Evolutionary conservation across 2,329 filamentous ascomycete genomes (phyloP), one percentile per base, ranked within the genome.

Genomic region (Colletotrichum abscissum): DNA sequence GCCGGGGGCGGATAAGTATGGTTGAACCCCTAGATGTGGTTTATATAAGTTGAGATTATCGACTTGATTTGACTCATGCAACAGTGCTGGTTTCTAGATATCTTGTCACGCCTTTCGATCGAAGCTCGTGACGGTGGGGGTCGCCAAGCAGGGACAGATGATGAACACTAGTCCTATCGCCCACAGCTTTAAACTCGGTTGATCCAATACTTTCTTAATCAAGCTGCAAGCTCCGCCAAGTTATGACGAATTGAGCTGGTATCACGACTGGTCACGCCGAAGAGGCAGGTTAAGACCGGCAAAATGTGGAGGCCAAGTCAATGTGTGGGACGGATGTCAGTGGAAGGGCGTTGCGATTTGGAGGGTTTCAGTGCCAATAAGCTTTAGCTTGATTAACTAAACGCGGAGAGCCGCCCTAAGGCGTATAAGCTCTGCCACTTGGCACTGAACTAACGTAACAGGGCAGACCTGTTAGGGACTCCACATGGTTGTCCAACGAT

Each of bases 41-140:
- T 19, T 2, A 22, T 56, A 35, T 69, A 54, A 35, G 42, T 26
- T 22, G 19, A 52, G 2, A 19, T 19, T 24, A 16, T 33, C 26
- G 8, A 30, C n/a, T 12, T 33, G 42, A 42, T 2, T 70, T 71
- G 67, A 71, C 71, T 73, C 56, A 71, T 56, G 28, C 57, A 19
- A 64, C 56, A 56, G 57, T 57, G 26, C 22, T 46, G 11, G 11
- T 54, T 16, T 22, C 35, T 19, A 12, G 35, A 24, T 26, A 19
- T 22, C 30, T 19, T 56, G 7, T 54, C 35, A 26, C 58, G n/a
- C 49, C 60, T 11, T 35, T n/a, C 28, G n/a, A 16, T 30, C 26
- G 42, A 46, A 22, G 33, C 62, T n/a, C 30, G n/a, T 58, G 35
- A 26, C 22, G 28, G 60, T 42, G 54, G 60, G 49, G 24, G 56